These are phyloP conservation scores for Salix koriyanagi DNA, from an alignment of 345 rosid genomes.

Conservation along the genomic window DNA sequence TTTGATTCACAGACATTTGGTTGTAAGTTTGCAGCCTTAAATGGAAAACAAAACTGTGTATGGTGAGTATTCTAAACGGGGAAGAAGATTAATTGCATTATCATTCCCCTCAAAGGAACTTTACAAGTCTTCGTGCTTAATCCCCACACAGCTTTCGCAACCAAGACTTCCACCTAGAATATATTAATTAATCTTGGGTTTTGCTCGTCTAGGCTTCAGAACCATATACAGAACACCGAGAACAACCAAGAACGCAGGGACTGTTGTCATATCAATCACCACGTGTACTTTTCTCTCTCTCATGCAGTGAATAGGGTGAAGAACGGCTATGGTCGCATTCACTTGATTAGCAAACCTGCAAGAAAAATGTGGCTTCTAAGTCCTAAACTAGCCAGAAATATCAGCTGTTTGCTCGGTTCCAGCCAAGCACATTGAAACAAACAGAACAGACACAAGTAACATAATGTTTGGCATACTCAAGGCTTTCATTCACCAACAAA, in stretches of 20 bases:
- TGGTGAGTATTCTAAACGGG: not conserved
- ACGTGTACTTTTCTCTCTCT: constrained; percentile 71
- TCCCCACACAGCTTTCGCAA: constrained; percentile 4
- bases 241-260: constrained; percentile 79
- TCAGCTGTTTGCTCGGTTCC: not conserved
- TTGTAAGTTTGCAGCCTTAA: not conserved
- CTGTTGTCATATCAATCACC: constrained; percentile 69
- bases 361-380: not conserved
- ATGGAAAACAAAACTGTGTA: not conserved
- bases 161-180: not conserved
- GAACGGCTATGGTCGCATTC: constrained; percentile 59
- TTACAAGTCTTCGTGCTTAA: constrained; percentile 40
- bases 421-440: not conserved
- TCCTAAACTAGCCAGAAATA: not conserved
- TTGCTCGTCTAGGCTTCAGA: constrained; percentile 73
- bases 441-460: not conserved
- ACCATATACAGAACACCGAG: constrained; percentile 49
- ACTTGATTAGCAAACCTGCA: constrained; percentile 79
- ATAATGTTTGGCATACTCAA: not conserved
- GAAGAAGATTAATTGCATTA: not conserved
- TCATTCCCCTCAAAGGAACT: constrained; percentile 6
- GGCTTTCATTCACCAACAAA: not conserved
- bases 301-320: constrained; percentile 90
- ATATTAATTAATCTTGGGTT: constrained; percentile 84
- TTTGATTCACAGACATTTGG: not conserved